phyloP scores from a whole-genome alignment of 164 flowering plant genomes.

The Stephania cephalantha region DNA sequence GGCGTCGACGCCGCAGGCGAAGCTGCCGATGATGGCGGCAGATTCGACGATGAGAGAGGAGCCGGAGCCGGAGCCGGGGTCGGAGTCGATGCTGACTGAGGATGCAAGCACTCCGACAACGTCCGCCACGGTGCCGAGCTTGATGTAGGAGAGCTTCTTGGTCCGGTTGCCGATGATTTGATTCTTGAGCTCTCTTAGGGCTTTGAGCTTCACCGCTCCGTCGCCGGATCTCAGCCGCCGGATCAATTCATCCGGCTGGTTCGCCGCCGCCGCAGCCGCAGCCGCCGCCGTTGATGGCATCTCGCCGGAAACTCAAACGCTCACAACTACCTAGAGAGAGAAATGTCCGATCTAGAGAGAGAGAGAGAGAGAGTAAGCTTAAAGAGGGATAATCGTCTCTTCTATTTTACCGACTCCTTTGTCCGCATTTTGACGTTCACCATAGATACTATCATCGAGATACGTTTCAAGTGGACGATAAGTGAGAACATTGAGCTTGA shows the following conservation, averaged over 20 bases:
- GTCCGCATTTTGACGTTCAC: neutral
- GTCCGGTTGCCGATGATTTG: conserved; percentile 96
- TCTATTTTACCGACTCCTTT: neutral
- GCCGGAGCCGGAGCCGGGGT: conserved; percentile 14
- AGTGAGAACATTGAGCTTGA: neutral
- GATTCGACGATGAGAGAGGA: conserved; percentile 57
- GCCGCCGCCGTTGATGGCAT: conserved; percentile 41
- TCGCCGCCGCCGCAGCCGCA: conserved; percentile 24
- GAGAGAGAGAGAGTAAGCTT: conserved; percentile 3
- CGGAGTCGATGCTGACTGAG: conserved; percentile 17
- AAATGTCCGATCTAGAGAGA: neutral
- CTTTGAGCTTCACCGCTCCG: conserved; percentile 44
- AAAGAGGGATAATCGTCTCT: neutral
- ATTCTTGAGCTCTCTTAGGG: conserved; percentile 80
- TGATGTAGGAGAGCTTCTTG: conserved; percentile 75
- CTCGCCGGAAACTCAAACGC: conserved; percentile 18
- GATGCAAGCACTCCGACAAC: conserved; percentile 44
- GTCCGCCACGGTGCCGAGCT: conserved; percentile 76
- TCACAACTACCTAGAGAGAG: neutral
- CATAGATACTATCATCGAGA: neutral
- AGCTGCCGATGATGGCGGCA: conserved; percentile 87
- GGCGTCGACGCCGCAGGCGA: conserved; percentile 80
- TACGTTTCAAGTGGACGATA: neutral
- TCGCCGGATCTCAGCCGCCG: conserved; percentile 43
- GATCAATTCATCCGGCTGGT: conserved; percentile 48